A percentile compares a stretch with the other conserved stretches of the same genome.
Conservation (phyloP, 176 grass and related monocot species). For the Zizania latifolia region DNA sequence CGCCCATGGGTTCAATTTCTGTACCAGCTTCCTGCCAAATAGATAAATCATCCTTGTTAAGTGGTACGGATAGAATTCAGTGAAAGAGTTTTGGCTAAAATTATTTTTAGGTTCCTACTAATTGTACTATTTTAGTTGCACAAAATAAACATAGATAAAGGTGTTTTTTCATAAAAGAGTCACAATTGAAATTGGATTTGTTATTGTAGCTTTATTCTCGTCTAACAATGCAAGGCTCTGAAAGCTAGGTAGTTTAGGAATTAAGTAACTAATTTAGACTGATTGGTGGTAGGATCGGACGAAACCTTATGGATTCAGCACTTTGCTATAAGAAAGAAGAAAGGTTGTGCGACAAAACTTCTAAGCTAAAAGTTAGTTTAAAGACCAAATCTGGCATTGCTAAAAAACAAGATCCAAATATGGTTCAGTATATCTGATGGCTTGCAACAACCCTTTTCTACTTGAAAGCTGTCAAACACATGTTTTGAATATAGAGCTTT, state of each 20-base stretch:
- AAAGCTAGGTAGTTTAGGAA: too few species aligned
- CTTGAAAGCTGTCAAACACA: neutral
- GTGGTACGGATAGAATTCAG: neutral
- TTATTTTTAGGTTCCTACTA: neutral
- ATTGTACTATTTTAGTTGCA: too few species aligned
- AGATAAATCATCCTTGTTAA: constrained; percentile 18
- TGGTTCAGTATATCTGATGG: neutral
- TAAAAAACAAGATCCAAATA: neutral
- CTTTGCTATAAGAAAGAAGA: neutral
- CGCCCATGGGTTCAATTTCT: constrained; percentile 88
- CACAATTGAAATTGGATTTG: neutral
- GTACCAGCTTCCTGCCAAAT: constrained; percentile 68
- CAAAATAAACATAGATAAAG: too few species aligned
- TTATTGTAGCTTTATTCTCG: neutral
- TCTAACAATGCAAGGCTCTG: neutral
- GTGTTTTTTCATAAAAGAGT: neutral
- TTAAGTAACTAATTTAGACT: neutral
- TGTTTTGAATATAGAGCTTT: neutral
- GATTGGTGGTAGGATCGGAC: neutral
- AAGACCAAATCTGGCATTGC: neutral
- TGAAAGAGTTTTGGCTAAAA: neutral
- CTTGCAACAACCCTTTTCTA: neutral
- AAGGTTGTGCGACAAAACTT: neutral
- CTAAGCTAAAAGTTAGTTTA: neutral
- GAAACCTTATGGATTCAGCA: neutral